Percentiles rank a stretch among this genome's conserved stretches.
Evolutionary conservation across 345 rosid species (phyloP).

Genomic region (Euphorbia pulcherrima): DNA sequence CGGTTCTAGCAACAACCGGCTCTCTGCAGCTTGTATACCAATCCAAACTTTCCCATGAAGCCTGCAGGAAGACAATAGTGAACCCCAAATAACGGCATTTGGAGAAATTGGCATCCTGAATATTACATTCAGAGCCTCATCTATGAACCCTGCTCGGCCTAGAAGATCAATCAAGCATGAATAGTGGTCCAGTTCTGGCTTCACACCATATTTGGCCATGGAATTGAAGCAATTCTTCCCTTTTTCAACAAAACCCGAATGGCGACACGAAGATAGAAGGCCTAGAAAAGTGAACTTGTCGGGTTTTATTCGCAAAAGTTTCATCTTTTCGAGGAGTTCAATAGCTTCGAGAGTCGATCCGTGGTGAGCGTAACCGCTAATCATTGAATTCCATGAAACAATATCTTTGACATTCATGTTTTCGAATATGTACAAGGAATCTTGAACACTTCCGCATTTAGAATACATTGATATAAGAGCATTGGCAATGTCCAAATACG

Average conservation of each 20-base stretch:
- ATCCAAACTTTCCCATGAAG: conserved; percentile 61
- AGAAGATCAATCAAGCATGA: conserved; percentile 91
- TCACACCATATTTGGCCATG: conserved; percentile 52
- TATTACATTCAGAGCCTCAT: conserved; percentile 62
- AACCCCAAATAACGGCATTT: conserved; percentile 82
- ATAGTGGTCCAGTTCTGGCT: conserved; percentile 66
- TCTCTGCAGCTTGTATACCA: conserved; percentile 82
- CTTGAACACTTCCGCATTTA: conserved; percentile 63
- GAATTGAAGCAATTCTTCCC: conserved; percentile 53
- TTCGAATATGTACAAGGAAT: conserved; percentile 46
- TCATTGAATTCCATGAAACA: conserved; percentile 94
- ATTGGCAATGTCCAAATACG: conserved; percentile 56
- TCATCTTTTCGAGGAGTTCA: conserved; percentile 63
- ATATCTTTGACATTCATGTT: conserved; percentile 43
- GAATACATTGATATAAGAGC: conserved; percentile 84
- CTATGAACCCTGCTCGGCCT: conserved; percentile 66
- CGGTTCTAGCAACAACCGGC: conserved; percentile 64
- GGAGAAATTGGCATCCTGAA: conserved; percentile 61
- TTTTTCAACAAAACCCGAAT: conserved; percentile 61
- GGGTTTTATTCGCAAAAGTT: conserved; percentile 36
- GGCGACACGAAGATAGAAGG: conserved; percentile 80
- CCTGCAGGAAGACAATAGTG: conserved; percentile 76
- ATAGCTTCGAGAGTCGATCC: conserved; percentile 60
- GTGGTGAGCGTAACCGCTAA: conserved; percentile 80
- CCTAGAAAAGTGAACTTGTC: conserved; percentile 83